phyloP scores from a whole-genome alignment of 768 basidiomycete species.

The Russula ochroleuca region DNA sequence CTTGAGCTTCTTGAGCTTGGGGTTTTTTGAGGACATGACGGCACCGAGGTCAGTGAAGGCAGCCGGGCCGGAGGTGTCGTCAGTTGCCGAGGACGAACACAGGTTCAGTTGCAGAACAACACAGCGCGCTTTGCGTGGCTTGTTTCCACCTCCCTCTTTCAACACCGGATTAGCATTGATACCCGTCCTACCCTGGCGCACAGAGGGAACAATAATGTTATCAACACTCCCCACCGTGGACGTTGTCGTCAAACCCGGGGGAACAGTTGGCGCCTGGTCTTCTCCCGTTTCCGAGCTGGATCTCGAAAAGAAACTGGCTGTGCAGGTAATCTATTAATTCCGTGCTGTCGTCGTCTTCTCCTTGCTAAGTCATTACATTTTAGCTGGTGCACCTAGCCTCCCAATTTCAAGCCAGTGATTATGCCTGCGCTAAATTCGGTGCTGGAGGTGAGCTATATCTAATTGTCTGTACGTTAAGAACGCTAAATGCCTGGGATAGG shows the following conservation, averaged over 20 bases:
- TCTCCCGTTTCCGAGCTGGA: slow-evolving; percentile 16
- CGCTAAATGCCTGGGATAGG: slow-evolving; percentile 13
- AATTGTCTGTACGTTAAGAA: not conserved
- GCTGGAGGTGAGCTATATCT: slow-evolving; percentile 18
- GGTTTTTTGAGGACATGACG: slow-evolving; percentile 36
- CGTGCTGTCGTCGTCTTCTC: not conserved
- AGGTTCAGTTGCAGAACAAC: not conserved
- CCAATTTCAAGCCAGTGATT: slow-evolving; percentile 29
- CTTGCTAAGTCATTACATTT: not conserved
- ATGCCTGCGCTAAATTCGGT: slow-evolving; percentile 28
- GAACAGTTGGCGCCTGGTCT: slow-evolving; percentile 8
- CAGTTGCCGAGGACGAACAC: not conserved
- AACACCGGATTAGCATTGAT: not conserved
- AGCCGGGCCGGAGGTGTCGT: too few species aligned
- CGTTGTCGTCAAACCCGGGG: slow-evolving; percentile 2
- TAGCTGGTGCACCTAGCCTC: slow-evolving; percentile 29
- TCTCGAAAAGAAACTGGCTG: slow-evolving; percentile 25
- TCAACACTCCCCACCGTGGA: slow-evolving; percentile 18
- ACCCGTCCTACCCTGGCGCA: not conserved
- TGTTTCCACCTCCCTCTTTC: not conserved
- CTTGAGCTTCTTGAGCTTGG: slow-evolving; percentile 69
- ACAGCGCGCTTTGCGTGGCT: not conserved
- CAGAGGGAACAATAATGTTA: slow-evolving; percentile 9
- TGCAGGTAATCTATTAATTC: slow-evolving; percentile 17
- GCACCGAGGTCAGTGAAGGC: not conserved